phyloP scores from a whole-genome alignment of 768 basidiomycete species.

The Lentinula guzmanii region DNA sequence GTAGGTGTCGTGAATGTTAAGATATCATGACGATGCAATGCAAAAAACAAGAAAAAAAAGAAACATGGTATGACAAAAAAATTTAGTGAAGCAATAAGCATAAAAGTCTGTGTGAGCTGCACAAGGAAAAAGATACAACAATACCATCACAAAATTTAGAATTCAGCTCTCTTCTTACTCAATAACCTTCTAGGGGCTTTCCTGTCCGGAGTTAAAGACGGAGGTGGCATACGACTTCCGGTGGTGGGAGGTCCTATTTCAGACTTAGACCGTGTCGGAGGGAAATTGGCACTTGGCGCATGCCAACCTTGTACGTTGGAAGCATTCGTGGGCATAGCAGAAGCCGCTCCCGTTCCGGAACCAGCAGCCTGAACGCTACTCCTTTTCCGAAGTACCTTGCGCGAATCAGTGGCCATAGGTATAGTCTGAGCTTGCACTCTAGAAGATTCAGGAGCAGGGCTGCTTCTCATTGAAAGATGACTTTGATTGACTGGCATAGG shows the following conservation, averaged over 20 bases:
- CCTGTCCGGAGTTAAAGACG: slow-evolving; percentile 13
- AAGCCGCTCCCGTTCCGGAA: neutral
- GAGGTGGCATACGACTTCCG: neutral
- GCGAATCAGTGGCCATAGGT: slow-evolving; percentile 6
- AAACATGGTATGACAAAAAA: neutral
- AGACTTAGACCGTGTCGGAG: neutral
- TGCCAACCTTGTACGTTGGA: neutral
- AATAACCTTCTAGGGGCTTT: slow-evolving; percentile 30
- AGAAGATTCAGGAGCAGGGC: neutral
- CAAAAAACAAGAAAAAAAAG: neutral
- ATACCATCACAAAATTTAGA: slow-evolving; percentile 15
- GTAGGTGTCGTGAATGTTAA: neutral
- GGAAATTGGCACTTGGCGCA: neutral
- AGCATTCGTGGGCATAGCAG: neutral
- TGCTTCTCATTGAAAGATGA: neutral
- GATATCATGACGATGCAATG: neutral
- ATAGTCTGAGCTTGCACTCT: neutral
- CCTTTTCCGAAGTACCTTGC: slow-evolving; percentile 22
- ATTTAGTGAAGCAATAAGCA: neutral
- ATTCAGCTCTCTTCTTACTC: slow-evolving; percentile 36
- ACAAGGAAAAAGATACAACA: neutral
- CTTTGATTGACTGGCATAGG: neutral
- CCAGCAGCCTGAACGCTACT: slow-evolving; percentile 11
- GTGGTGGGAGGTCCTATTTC: slow-evolving; percentile 2
- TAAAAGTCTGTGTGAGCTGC: neutral